Evolutionary conservation across 2,329 filamentous ascomycete species (phyloP), one percentile per base, ranked within the genome.

Genomic region (Aspergillus sojae): DNA sequence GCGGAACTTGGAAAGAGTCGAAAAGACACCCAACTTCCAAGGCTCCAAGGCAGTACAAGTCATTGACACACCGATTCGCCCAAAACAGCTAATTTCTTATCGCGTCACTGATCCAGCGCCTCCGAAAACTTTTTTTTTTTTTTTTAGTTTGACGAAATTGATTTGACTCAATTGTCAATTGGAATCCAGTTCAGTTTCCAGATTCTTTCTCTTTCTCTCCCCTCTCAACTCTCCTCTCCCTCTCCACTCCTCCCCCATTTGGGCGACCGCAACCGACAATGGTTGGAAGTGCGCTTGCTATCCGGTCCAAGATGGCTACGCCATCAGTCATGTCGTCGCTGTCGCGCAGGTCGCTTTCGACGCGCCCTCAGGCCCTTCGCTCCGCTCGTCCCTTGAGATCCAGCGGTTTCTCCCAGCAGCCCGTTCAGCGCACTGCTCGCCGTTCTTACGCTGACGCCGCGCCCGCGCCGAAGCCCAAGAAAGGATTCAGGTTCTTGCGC

Each of bases 401-500:
- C 28, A 69, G 58, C 61, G 57, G 57, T 34, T 57, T 69, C 61
- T 65, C 64, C 59, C 68, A 65, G 50, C 73, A 70, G 48, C 64
- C 70, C 26, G 63, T 74, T 48, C 74, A 75, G 63, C 79, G 78
- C 63, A 67, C 74, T 41, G 80, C 80, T 70, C 80, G 80, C 62
- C 79, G 83, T 60, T 72, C 76, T 28, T 85, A 85, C 68, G 85
- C 87, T 61, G 84, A 88, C 71, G 81, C 80, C 65, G 74, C 72
- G 21, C 70, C 75, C 26, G 71, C 75, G 10, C 76, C 75, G 39
- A 77, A 77, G 64, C 79, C 80, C n/a, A 83, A 81, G 75, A 86
- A 81, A 77, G 87, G 88, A 75, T 89, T 95, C 80, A 82, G 83
- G 61, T 85, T 88, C 68, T 84, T 98, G 75, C 87, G 87, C 77